phyloP scores from a whole-genome alignment of 495 filamentous ascomycete genomes.

The Talaromyces proteolyticus region DNA sequence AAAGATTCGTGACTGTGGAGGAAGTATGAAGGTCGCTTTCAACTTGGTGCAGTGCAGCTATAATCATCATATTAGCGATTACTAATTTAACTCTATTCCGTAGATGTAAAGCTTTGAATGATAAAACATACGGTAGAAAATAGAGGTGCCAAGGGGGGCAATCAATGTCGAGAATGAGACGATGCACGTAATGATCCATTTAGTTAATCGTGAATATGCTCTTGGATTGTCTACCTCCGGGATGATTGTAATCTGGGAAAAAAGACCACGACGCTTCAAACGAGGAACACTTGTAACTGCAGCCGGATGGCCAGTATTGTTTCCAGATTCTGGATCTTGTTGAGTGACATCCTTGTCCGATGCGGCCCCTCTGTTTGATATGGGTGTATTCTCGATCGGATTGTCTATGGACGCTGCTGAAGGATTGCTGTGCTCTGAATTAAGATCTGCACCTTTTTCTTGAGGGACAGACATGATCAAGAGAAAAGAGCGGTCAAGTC shows the following conservation, averaged over 20 bases:
- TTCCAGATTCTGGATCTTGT: background rate
- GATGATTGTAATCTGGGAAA: background rate
- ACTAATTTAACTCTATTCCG: background rate
- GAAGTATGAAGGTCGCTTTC: constrained; percentile 48
- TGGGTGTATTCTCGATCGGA: background rate
- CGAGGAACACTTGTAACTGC: constrained; percentile 10
- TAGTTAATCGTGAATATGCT: constrained; percentile 29
- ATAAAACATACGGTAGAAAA: constrained; percentile 59
- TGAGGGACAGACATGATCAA: too few species aligned
- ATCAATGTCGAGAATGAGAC: constrained; percentile 60
- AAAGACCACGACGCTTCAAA: background rate
- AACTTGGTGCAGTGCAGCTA: constrained; percentile 59
- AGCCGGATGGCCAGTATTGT: background rate
- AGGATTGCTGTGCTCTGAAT: too few species aligned
- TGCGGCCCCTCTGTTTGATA: background rate
- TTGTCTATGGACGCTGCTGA: background rate
- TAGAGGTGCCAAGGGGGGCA: constrained; percentile 71
- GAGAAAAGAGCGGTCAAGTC: too few species aligned
- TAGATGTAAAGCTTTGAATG: background rate
- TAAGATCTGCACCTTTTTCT: too few species aligned
- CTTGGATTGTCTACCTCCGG: constrained; percentile 3
- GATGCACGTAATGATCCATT: constrained; percentile 68
- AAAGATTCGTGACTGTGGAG: constrained; percentile 59
- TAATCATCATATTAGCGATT: background rate
- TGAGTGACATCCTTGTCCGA: background rate